phyloP scores from a whole-genome alignment of 2,329 filamentous ascomycete genomes.

The Amesomyces nigricolor region DNA sequence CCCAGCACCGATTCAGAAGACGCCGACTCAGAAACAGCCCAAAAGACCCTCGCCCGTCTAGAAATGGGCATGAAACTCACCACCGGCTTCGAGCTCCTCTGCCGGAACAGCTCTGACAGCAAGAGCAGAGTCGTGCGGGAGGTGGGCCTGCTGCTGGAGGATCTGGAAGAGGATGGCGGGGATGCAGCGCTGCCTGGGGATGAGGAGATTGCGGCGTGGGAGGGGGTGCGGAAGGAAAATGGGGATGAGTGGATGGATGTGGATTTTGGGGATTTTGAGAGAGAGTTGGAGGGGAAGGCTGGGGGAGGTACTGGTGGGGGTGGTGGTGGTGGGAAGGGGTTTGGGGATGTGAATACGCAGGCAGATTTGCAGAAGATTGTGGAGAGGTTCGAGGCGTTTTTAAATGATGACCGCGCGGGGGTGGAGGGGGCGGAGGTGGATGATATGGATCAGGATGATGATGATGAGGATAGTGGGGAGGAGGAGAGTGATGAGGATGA shows the following conservation, averaged over 20 bases:
- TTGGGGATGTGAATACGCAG: conserved; percentile 63
- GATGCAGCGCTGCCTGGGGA: conserved; percentile 58
- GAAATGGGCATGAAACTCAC: conserved; percentile 85
- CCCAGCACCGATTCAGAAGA: background rate
- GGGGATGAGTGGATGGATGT: conserved; percentile 91
- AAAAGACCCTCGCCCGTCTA: conserved; percentile 35
- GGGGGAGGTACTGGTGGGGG: conserved; percentile 27
- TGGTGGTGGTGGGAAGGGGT: conserved; percentile 30
- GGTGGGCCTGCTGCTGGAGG: conserved; percentile 68
- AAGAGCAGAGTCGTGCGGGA: conserved; percentile 67
- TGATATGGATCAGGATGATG: conserved; percentile 64
- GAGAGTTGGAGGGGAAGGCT: conserved; percentile 58
- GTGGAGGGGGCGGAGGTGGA: conserved; percentile 69
- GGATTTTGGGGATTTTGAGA: conserved; percentile 81
- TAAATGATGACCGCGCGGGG: conserved; percentile 79
- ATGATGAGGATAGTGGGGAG: conserved; percentile 44
- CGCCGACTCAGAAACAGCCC: conserved; percentile 2
- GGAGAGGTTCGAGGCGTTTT: conserved; percentile 83
- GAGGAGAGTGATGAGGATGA: conserved; percentile 55
- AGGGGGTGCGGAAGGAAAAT: conserved; percentile 57
- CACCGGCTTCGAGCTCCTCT: conserved; percentile 85
- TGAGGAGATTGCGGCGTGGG: conserved; percentile 68
- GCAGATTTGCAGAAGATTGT: conserved; percentile 86
- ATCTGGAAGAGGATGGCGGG: conserved; percentile 68
- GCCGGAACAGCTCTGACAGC: conserved; percentile 58